Conservation (phyloP, 768 basidiomycete genomes). For the Auriscalpium microsporum region DNA sequence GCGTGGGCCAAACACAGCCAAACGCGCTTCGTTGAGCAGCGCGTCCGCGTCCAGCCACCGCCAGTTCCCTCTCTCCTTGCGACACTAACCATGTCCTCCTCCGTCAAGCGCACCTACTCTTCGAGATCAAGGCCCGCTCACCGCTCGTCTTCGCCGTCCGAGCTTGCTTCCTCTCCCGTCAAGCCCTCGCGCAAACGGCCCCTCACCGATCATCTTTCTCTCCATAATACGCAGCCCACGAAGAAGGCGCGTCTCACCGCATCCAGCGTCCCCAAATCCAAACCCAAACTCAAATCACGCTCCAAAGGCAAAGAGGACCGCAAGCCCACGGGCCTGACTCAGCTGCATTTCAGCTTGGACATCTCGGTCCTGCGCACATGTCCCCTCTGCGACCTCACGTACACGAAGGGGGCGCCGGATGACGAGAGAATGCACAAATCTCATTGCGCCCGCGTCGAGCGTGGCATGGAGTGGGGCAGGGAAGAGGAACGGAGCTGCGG, state of each 20-base stretch:
- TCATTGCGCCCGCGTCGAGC: constrained; percentile 69
- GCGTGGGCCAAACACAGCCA: not conserved
- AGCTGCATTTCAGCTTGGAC: constrained; percentile 74
- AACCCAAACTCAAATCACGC: constrained; percentile 24
- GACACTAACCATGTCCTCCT: constrained; percentile 15
- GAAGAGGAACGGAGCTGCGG: constrained; percentile 65
- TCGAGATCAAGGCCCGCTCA: constrained; percentile 26
- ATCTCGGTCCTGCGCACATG: constrained; percentile 60
- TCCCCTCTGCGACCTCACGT: constrained; percentile 59
- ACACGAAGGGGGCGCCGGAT: constrained; percentile 71
- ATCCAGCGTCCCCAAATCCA: constrained; percentile 2
- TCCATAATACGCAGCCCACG: constrained; percentile 26
- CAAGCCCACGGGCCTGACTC: constrained; percentile 50
- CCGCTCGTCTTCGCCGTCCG: constrained; percentile 31
- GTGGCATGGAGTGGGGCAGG: constrained; percentile 78
- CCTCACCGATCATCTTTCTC: constrained; percentile 23
- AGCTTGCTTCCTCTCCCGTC: constrained; percentile 26
- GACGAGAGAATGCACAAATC: constrained; percentile 68
- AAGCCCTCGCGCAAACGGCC: constrained; percentile 27
- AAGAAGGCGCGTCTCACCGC: constrained; percentile 18
- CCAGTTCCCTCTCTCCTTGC: not conserved
- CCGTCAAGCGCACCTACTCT: constrained; percentile 43
- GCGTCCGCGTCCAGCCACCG: not conserved
- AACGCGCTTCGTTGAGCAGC: not conserved
- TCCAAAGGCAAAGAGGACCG: constrained; percentile 15